Evolutionary conservation across 2,329 filamentous ascomycete genomes (phyloP).

Genomic region (Penicillium psychrosexuale): DNA sequence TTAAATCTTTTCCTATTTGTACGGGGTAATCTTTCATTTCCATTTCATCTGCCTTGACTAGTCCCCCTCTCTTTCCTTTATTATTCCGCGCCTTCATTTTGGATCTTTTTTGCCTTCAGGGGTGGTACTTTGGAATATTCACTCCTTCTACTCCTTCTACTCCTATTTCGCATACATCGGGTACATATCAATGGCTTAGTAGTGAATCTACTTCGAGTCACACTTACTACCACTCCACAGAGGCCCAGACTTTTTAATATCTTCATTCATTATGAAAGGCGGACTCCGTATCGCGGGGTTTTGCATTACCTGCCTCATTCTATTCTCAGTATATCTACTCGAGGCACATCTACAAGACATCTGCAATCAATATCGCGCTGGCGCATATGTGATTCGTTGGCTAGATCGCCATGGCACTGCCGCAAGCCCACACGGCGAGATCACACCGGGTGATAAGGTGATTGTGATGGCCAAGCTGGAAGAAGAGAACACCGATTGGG

Average conservation of each 20-base stretch:
- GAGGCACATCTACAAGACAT: conserved; percentile 34
- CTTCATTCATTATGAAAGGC: conserved; percentile 31
- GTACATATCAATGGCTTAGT: conserved; percentile 12
- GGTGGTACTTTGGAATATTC: background rate
- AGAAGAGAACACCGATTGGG: conserved; percentile 47
- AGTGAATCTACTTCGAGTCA: conserved; percentile 2
- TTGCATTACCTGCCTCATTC: conserved; percentile 23
- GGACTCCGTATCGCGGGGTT: conserved; percentile 26
- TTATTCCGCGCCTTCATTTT: background rate
- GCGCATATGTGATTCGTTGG: conserved; percentile 36
- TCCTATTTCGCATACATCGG: background rate
- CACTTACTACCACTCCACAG: conserved; percentile 1
- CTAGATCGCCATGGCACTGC: conserved; percentile 19
- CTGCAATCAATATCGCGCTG: conserved; percentile 36
- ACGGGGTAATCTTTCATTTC: background rate
- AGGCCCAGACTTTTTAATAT: background rate
- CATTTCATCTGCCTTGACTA: background rate
- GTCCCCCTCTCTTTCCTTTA: background rate
- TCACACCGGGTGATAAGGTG: conserved; percentile 34
- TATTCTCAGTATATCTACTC: conserved; percentile 32
- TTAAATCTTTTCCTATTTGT: background rate
- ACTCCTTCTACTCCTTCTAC: background rate
- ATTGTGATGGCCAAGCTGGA: conserved; percentile 47
- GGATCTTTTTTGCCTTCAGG: background rate
- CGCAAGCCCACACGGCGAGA: conserved; percentile 7